Conservation (phyloP, 2,329 filamentous ascomycete genomes). For the Bipolaris bicolor region DNA sequence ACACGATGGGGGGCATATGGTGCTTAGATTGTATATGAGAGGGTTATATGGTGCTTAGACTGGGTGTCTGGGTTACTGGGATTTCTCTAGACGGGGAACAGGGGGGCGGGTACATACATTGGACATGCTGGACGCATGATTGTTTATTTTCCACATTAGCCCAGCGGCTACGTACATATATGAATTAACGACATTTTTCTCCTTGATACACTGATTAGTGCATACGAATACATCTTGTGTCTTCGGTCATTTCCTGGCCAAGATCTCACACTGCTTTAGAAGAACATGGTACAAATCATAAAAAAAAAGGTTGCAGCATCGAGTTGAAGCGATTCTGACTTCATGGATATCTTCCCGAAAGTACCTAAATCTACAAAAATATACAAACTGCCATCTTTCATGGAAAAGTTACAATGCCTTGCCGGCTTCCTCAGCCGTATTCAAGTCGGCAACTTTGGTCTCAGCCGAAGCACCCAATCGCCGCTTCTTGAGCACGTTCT, state of each 20-base stretch:
- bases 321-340: conserved; percentile 8
- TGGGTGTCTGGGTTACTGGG: not conserved
- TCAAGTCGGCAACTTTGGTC: conserved; percentile 18
- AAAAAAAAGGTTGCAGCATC: not conserved
- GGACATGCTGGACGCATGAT: not conserved
- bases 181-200: not conserved
- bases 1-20: not conserved
- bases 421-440: conserved; percentile 7
- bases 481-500: conserved; percentile 89
- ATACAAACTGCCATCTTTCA: not conserved
- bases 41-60: not conserved
- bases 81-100: not conserved
- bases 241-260: too few relatives aligned
- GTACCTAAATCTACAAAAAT: not conserved
- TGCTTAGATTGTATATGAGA: too few relatives aligned
- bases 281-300: not conserved
- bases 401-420: not conserved
- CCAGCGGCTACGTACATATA: not conserved
- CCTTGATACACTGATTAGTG: too few relatives aligned
- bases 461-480: conserved; percentile 24
- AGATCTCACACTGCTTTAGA: too few relatives aligned
- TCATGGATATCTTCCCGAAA: not conserved
- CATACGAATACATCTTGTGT: too few relatives aligned
- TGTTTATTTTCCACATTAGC: not conserved
- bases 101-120: not conserved